Conservation (phyloP, 2,329 filamentous ascomycete genomes). For the Aspergillus sp. region DNA sequence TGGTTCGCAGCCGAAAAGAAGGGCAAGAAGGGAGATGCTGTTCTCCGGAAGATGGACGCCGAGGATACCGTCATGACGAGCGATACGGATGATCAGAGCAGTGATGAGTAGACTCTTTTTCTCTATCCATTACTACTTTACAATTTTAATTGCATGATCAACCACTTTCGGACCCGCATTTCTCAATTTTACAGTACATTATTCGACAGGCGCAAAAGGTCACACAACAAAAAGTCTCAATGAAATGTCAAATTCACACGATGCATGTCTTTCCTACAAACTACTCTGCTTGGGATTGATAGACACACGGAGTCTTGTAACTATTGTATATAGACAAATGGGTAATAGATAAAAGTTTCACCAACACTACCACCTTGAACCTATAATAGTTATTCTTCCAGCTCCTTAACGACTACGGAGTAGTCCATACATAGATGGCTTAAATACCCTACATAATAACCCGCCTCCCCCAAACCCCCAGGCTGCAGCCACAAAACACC, state of each 20-base stretch:
- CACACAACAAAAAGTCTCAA: background rate
- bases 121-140: background rate
- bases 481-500: background rate
- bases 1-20: constrained; percentile 50
- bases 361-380: no score
- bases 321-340: background rate
- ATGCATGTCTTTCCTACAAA: background rate
- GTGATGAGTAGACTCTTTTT: constrained; percentile 26
- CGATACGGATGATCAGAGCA: constrained; percentile 39
- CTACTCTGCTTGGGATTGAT: background rate
- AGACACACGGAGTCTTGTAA: background rate
- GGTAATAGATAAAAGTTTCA: background rate
- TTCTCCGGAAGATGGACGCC: constrained; percentile 42
- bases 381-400: no score
- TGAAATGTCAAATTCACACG: background rate
- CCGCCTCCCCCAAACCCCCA: background rate
- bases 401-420: no score
- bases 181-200: background rate
- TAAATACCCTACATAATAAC: background rate
- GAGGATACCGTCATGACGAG: constrained; percentile 37
- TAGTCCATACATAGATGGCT: no score
- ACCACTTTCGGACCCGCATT: background rate
- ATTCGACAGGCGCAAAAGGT: background rate
- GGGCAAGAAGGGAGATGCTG: constrained; percentile 43
- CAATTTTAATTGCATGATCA: background rate